Evolutionary conservation across 306 rosid genomes (phyloP).

Genomic region (Malus asiatica): DNA sequence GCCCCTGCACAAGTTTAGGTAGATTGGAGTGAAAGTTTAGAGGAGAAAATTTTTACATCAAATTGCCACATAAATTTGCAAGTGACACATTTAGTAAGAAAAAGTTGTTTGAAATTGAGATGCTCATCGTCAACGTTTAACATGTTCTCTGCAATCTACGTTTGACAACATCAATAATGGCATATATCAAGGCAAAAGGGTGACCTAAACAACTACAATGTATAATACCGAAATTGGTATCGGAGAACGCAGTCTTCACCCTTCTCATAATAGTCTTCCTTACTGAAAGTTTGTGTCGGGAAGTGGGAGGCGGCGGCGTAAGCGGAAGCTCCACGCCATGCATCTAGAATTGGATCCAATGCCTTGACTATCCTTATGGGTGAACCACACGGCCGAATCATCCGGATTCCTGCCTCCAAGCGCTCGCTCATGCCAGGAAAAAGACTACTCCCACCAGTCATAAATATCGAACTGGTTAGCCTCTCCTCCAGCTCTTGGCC

Average conservation of each 20-base stretch:
- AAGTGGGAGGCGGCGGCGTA: conserved; percentile 64
- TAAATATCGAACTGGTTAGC: conserved; percentile 58
- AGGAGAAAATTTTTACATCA: too few species aligned
- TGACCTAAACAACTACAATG: neutral
- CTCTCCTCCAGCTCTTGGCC: conserved; percentile 44
- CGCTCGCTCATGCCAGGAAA: conserved; percentile 77
- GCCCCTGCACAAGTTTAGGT: too few species aligned
- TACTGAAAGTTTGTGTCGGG: conserved; percentile 70
- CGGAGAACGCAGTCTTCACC: conserved; percentile 85
- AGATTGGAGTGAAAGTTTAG: too few species aligned
- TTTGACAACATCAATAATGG: neutral
- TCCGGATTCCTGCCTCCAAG: conserved; percentile 74
- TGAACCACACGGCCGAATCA: conserved; percentile 77
- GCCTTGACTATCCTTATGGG: conserved; percentile 72
- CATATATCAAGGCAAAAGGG: neutral
- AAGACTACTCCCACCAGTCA: conserved; percentile 82
- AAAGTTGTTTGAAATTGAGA: too few species aligned
- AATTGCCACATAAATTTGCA: too few species aligned
- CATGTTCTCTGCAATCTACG: neutral
- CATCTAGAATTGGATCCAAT: conserved; percentile 77
- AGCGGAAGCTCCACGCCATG: conserved; percentile 92
- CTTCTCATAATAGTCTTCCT: conserved; percentile 66
- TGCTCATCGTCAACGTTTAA: neutral
- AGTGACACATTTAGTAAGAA: too few species aligned
- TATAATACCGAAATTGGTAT: conserved; percentile 64